A percentile compares a stretch with the other conserved stretches of the same genome.
Conservation (phyloP, 129 eudicot genomes). For the Deinandra increscens region DNA sequence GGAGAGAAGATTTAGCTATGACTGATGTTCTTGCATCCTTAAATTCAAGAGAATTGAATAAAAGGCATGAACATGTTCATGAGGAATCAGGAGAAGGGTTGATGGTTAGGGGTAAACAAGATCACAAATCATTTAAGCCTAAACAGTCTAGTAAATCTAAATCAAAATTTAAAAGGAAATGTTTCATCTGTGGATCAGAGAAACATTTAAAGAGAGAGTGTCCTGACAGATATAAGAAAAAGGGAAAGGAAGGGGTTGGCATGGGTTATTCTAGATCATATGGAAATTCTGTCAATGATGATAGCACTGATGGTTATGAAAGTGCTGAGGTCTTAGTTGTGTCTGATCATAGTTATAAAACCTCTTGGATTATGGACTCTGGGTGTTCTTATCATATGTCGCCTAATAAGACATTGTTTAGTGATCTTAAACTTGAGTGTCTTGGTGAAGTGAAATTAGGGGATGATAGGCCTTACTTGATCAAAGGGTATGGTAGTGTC, state of each 20-base stretch:
- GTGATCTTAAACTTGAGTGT: background rate
- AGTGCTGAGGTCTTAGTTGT: background rate
- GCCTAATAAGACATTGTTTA: background rate
- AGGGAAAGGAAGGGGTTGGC: too few species aligned
- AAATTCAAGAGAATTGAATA: background rate
- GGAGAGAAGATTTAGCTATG: background rate
- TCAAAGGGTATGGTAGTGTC: background rate
- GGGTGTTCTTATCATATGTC: background rate
- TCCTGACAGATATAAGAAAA: background rate
- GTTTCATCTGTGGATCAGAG: background rate
- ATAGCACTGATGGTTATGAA: background rate
- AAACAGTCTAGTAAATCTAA: background rate
- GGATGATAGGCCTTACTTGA: background rate
- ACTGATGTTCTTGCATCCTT: background rate
- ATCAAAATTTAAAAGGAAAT: background rate
- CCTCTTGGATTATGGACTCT: background rate
- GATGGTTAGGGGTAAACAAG: background rate
- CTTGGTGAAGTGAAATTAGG: background rate
- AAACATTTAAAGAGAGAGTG: background rate
- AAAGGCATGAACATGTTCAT: background rate
- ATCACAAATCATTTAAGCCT: background rate
- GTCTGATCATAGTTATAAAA: too few species aligned
- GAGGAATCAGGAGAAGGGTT: background rate
- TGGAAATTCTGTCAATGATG: background rate
- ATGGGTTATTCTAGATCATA: background rate